phyloP scores from a whole-genome alignment of 495 filamentous ascomycete species.

The Chaetomium cochliodes region DNA sequence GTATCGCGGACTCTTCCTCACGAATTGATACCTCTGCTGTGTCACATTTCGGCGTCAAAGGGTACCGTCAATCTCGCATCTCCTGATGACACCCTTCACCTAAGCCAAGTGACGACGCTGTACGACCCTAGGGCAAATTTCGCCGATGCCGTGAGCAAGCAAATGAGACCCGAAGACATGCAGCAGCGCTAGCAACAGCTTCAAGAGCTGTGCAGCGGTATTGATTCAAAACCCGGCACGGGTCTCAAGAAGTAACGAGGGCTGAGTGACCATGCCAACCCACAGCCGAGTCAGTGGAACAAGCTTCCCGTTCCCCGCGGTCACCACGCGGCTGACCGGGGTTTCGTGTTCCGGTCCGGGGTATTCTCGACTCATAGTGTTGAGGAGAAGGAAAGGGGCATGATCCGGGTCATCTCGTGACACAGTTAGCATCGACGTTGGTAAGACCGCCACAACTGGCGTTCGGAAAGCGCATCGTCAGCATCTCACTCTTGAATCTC shows the following conservation, averaged over 20 bases:
- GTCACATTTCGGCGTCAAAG: background rate
- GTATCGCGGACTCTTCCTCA: constrained; percentile 6
- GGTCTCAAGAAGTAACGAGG: background rate
- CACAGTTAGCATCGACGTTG: background rate
- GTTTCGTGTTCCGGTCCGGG: background rate
- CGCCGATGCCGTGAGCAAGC: constrained; percentile 7
- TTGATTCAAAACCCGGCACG: constrained; percentile 5
- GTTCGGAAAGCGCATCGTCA: too few relatives aligned
- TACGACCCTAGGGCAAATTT: background rate
- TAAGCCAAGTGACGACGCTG: background rate
- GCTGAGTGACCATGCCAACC: background rate
- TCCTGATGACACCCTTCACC: constrained; percentile 10
- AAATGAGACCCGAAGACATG: background rate
- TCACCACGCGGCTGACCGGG: background rate
- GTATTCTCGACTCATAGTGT: background rate
- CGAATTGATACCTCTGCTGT: background rate
- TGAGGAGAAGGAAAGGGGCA: background rate
- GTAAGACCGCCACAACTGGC: background rate
- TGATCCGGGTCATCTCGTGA: background rate
- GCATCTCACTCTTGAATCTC: background rate
- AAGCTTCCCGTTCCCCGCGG: background rate
- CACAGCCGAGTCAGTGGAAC: background rate
- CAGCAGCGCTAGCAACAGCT: background rate
- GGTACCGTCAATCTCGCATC: background rate
- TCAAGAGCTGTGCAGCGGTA: background rate